These are phyloP conservation scores for Magnusiomyces tetraspermus DNA, from an alignment of 1,139 yeast genomes.

Conservation along the genomic window DNA sequence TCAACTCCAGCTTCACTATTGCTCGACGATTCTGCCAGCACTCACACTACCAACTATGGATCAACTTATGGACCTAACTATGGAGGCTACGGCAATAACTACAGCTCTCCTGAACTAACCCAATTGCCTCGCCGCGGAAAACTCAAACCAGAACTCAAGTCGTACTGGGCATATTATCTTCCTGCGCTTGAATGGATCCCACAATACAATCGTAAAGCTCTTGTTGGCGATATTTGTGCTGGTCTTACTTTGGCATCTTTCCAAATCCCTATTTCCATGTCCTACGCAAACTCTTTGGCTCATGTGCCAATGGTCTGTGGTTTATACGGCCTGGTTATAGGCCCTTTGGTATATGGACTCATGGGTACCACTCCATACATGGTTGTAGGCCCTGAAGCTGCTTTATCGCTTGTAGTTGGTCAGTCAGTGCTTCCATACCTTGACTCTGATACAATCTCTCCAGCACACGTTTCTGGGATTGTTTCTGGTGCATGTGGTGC, in stretches of 20 bases:
- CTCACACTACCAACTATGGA: too few relatives aligned
- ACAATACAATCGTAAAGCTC: conserved; percentile 42
- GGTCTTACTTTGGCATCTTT: conserved; percentile 86
- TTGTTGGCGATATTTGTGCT: conserved; percentile 70
- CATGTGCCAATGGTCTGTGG: conserved; percentile 88
- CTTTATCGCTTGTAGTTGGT: conserved; percentile 83
- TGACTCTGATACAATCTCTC: conserved; percentile 36
- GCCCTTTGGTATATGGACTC: conserved; percentile 73
- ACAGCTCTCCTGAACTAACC: not conserved
- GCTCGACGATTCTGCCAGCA: not conserved
- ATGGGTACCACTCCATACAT: conserved; percentile 92
- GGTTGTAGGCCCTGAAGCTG: conserved; percentile 97
- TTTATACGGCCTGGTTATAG: conserved; percentile 65
- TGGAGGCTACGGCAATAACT: too few relatives aligned
- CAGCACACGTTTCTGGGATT: conserved; percentile 61
- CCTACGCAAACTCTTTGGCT: conserved; percentile 85
- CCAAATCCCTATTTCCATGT: conserved; percentile 81
- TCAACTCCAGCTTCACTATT: not conserved
- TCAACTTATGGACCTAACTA: too few relatives aligned
- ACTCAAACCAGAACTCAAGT: conserved; percentile 17
- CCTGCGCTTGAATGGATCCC: conserved; percentile 79
- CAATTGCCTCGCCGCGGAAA: conserved; percentile 13
- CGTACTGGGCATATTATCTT: conserved; percentile 54
- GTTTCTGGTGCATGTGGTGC: conserved; percentile 74
- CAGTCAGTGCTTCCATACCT: conserved; percentile 64